phyloP scores from a whole-genome alignment of 257 asterid genomes.

The Nicotiana undulata region DNA sequence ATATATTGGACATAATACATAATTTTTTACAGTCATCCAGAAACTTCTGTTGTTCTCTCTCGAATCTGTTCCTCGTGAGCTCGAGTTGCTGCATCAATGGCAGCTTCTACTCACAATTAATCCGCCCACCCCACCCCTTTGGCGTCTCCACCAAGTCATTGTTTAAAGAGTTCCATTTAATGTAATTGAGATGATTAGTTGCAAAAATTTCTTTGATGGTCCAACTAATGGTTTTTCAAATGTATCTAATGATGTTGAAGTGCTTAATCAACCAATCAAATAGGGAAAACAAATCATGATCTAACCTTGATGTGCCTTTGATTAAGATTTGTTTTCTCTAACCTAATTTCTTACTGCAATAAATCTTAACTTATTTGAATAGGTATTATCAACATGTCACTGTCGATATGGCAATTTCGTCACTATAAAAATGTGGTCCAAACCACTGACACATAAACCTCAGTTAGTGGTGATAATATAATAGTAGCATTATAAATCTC shows the following conservation, averaged over 20 bases:
- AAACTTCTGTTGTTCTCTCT: too few relatives aligned
- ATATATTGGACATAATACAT: too few relatives aligned
- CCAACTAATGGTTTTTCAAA: background rate
- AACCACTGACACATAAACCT: background rate
- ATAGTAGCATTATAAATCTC: background rate
- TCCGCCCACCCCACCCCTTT: too few relatives aligned
- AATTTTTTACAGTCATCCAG: too few relatives aligned
- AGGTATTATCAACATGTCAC: background rate
- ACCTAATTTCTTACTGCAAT: background rate
- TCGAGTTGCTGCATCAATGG: too few relatives aligned
- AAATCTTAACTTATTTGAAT: background rate
- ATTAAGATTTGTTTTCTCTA: background rate
- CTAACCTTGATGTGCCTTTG: background rate
- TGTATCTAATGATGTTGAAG: background rate
- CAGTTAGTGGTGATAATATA: background rate
- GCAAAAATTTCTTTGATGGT: background rate
- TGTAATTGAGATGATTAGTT: background rate
- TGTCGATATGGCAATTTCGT: background rate
- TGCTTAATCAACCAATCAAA: background rate
- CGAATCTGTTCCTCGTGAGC: too few relatives aligned
- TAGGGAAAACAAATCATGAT: background rate
- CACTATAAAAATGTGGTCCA: conserved; percentile 2
- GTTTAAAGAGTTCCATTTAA: background rate
- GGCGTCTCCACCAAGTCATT: too few relatives aligned
- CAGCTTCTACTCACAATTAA: too few relatives aligned